A percentile compares a stretch with the other conserved stretches of the same genome.
Conservation (phyloP, 2,329 filamentous ascomycete species). For the Diaporthe ampelina region DNA sequence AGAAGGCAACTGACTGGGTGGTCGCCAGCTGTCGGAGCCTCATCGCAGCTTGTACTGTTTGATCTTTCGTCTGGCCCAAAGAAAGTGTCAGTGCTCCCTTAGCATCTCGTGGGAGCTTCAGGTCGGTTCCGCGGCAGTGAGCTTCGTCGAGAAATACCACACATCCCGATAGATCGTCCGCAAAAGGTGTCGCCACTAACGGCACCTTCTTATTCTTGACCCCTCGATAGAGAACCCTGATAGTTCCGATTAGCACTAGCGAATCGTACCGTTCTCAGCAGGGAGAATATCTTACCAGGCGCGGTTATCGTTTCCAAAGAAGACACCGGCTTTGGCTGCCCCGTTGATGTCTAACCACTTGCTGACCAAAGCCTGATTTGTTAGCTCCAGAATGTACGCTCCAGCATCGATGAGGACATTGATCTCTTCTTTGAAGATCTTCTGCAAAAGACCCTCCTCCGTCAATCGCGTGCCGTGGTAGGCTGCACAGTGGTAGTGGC, state of each 20-base stretch:
- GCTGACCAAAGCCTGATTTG: constrained; percentile 63
- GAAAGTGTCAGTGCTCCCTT: constrained; percentile 69
- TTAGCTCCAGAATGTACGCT: constrained; percentile 73
- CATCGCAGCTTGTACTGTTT: constrained; percentile 77
- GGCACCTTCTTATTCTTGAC: constrained; percentile 53
- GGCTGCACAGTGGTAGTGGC: constrained; percentile 57
- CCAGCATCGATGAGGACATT: constrained; percentile 74
- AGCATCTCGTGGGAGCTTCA: constrained; percentile 65
- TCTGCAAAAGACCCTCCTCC: constrained; percentile 60
- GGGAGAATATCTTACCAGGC: constrained; percentile 47
- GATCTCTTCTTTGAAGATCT: constrained; percentile 55
- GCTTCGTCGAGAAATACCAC: constrained; percentile 73
- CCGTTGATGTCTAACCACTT: constrained; percentile 64
- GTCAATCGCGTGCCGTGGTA: constrained; percentile 51
- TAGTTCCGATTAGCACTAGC: neutral
- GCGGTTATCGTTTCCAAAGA: constrained; percentile 63
- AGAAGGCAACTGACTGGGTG: constrained; percentile 69
- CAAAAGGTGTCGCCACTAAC: constrained; percentile 67
- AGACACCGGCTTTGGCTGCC: constrained; percentile 64
- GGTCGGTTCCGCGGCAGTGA: constrained; percentile 72
- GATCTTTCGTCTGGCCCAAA: constrained; percentile 70
- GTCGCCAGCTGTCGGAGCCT: constrained; percentile 69
- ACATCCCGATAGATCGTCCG: constrained; percentile 64
- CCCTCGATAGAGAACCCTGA: constrained; percentile 55
- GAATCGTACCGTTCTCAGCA: no score